Percentiles rank a stretch among this genome's conserved stretches.
These are phyloP conservation scores for Pilasporangium apinafurcum DNA, from an alignment of 352 stramenopile genomes.

Conservation along the genomic window DNA sequence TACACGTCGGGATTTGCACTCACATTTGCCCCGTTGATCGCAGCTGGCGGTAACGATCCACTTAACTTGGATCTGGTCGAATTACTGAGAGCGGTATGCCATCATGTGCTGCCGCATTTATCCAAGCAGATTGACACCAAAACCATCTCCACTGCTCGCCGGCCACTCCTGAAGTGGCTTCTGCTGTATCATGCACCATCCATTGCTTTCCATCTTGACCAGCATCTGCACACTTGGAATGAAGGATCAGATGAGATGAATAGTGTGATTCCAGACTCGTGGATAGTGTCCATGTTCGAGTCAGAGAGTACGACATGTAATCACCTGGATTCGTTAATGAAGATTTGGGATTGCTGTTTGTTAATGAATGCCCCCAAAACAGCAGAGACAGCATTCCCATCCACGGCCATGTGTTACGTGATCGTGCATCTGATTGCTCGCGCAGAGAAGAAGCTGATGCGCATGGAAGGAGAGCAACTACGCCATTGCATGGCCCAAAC, in stretches of 20 bases:
- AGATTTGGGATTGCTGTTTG: constrained; percentile 70
- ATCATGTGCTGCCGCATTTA: constrained; percentile 45
- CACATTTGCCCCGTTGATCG: constrained; percentile 50
- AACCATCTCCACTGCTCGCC: constrained; percentile 23
- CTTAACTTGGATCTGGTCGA: constrained; percentile 54
- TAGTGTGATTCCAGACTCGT: constrained; percentile 48
- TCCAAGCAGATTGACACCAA: constrained; percentile 18
- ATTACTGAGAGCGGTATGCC: constrained; percentile 35
- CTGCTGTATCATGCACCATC: constrained; percentile 68
- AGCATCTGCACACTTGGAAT: constrained; percentile 68
- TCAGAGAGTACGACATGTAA: constrained; percentile 25
- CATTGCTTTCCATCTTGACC: constrained; percentile 69
- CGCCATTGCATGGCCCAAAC: constrained; percentile 61
- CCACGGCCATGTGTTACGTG: constrained; percentile 42
- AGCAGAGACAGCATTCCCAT: constrained; percentile 10
- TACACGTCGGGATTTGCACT: constrained; percentile 42
- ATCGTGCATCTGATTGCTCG: constrained; percentile 32
- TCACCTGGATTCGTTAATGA: constrained; percentile 47
- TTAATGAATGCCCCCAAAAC: constrained; percentile 18
- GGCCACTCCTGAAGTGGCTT: constrained; percentile 55
- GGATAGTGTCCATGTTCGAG: constrained; percentile 78
- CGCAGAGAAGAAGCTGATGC: constrained; percentile 54
- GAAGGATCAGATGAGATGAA: constrained; percentile 9
- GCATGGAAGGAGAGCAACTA: constrained; percentile 68
- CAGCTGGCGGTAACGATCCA: constrained; percentile 59